Conservation (phyloP, 1,284 basidiomycete genomes). For the Amylostereum chailletii region DNA sequence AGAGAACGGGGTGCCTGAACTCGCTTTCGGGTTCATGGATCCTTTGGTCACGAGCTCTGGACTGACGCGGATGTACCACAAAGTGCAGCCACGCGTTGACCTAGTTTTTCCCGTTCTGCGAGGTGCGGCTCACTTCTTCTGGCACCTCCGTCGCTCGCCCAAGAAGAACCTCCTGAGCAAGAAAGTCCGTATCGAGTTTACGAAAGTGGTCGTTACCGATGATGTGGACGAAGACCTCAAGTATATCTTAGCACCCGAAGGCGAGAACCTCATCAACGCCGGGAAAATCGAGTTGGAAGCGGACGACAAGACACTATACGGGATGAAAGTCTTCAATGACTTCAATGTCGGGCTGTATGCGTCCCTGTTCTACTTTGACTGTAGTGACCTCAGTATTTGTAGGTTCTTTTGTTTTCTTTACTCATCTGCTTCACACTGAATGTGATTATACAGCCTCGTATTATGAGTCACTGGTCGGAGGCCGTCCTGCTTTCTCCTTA, state of each 20-base stretch:
- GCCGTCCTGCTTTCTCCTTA: neutral
- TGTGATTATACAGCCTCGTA: neutral
- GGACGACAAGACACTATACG: neutral
- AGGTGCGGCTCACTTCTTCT: slow-evolving; percentile 3
- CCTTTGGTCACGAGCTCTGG: neutral
- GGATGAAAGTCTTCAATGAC: neutral
- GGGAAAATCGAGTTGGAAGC: neutral
- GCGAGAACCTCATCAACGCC: neutral
- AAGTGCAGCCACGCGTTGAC: neutral
- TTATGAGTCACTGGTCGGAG: neutral
- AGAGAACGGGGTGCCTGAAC: neutral
- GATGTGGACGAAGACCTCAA: neutral
- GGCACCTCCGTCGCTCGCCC: slow-evolving; percentile 2
- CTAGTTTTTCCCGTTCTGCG: neutral
- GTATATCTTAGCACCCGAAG: neutral
- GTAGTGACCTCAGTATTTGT: neutral
- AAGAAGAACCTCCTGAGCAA: neutral
- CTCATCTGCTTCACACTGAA: neutral
- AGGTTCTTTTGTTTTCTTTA: neutral
- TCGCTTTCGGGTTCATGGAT: neutral
- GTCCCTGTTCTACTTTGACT: neutral
- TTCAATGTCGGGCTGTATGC: neutral
- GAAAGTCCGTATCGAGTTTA: neutral
- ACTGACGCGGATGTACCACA: neutral
- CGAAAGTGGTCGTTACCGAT: neutral